phyloP scores from a whole-genome alignment of 768 basidiomycete genomes.

The Lactifluus piperatus region DNA sequence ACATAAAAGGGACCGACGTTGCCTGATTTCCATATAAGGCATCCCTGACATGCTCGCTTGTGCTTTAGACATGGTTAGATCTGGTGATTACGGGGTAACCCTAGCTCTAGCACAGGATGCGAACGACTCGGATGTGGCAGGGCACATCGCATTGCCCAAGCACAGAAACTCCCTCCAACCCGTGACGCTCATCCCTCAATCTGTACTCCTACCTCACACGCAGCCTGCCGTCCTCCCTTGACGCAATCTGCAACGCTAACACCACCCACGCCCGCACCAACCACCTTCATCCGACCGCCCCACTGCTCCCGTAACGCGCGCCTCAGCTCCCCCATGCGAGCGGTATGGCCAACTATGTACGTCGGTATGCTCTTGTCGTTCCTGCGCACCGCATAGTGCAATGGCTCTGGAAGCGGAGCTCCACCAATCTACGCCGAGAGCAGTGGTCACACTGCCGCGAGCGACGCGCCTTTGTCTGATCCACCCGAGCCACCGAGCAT shows the following conservation, averaged over 20 bases:
- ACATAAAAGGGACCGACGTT: too few species aligned
- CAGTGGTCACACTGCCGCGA: conserved; percentile 21
- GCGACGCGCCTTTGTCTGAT: conserved; percentile 19
- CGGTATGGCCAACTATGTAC: conserved; percentile 59
- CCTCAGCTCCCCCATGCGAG: conserved; percentile 55
- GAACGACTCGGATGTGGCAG: too few species aligned
- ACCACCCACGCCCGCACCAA: conserved; percentile 82
- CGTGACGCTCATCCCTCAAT: neutral
- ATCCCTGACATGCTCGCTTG: too few species aligned
- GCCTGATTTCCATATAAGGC: too few species aligned
- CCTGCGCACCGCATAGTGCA: conserved; percentile 41
- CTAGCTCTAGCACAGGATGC: too few species aligned
- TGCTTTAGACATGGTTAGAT: too few species aligned
- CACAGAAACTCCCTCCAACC: too few species aligned
- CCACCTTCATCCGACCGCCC: conserved; percentile 44
- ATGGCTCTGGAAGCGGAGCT: conserved; percentile 38
- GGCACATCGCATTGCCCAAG: too few species aligned
- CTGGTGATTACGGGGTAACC: too few species aligned
- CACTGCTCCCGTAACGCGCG: conserved; percentile 31
- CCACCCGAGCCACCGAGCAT: conserved; percentile 65
- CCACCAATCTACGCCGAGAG: conserved; percentile 15
- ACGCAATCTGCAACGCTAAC: conserved; percentile 86
- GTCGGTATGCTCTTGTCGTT: conserved; percentile 75
- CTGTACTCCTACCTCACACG: conserved; percentile 12
- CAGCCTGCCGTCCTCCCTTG: conserved; percentile 52